Evolutionary conservation across 192 early-diverging fungal genomes (phyloP).

Genomic region (Lobulomyces angularis): DNA sequence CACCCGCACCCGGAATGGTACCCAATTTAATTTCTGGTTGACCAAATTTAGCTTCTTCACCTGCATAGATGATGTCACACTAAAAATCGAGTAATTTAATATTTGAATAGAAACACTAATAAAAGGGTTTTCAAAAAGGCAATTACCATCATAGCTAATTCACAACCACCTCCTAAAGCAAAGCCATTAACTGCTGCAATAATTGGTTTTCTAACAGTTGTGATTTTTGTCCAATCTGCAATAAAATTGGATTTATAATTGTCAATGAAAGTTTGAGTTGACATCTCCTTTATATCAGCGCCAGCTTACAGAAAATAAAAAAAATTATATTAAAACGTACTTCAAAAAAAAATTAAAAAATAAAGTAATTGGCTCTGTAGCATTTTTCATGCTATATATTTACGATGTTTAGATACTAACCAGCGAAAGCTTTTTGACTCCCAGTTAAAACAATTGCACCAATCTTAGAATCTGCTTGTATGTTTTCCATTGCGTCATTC

Average conservation of each 20-base stretch:
- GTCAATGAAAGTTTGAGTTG: slow-evolving; percentile 67
- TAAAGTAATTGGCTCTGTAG: too few relatives aligned
- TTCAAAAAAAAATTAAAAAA: slow-evolving; percentile 4
- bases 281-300: slow-evolving; percentile 99
- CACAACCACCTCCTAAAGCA: slow-evolving; percentile 96
- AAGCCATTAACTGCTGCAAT: slow-evolving; percentile 97
- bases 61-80: slow-evolving; percentile 92
- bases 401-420: slow-evolving; percentile 38
- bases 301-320: slow-evolving; percentile 47
- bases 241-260: slow-evolving; percentile 89
- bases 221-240: slow-evolving; percentile 87
- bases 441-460: slow-evolving; percentile 93
- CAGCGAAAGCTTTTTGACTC: slow-evolving; percentile 91
- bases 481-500: slow-evolving; percentile 68
- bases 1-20: slow-evolving; percentile 75
- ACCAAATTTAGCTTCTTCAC: slow-evolving; percentile 89
- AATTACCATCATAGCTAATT: slow-evolving; percentile 91
- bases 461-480: slow-evolving; percentile 62
- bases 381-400: too few relatives aligned
- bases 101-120: neutral
- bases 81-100: neutral
- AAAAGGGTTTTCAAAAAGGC: slow-evolving; percentile 5
- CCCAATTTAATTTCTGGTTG: slow-evolving; percentile 99
- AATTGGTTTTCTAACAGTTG: slow-evolving; percentile 83
- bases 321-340: slow-evolving; percentile 6